Evolutionary conservation across 2,329 filamentous ascomycete species (phyloP).

Genomic region (Laburnicola sp.): DNA sequence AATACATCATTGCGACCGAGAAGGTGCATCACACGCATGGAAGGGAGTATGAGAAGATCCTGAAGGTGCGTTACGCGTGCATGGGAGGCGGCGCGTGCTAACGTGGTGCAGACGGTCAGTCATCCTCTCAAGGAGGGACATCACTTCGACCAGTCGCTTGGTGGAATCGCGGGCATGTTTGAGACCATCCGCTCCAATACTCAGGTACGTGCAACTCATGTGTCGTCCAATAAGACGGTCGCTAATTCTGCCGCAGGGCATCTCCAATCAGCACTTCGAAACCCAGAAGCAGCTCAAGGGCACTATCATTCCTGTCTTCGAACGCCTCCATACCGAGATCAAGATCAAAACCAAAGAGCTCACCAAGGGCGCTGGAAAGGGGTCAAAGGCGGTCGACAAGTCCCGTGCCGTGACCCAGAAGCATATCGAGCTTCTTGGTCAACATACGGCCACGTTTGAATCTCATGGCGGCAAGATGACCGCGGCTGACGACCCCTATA

Average conservation of each 20-base stretch:
- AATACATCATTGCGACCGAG: slow-evolving; percentile 82
- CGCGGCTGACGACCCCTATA: slow-evolving; percentile 81
- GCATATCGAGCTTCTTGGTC: slow-evolving; percentile 90
- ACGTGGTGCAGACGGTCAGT: slow-evolving; percentile 70
- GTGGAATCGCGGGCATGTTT: slow-evolving; percentile 85
- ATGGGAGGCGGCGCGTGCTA: slow-evolving; percentile 3
- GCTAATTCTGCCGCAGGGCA: slow-evolving; percentile 56
- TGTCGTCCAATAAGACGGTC: not conserved
- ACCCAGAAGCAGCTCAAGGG: slow-evolving; percentile 89
- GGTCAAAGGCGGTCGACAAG: slow-evolving; percentile 89
- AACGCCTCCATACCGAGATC: slow-evolving; percentile 91
- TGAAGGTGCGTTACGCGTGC: slow-evolving; percentile 66
- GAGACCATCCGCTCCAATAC: slow-evolving; percentile 94
- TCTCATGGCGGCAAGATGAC: slow-evolving; percentile 72
- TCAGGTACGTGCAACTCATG: slow-evolving; percentile 53
- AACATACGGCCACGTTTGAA: slow-evolving; percentile 80
- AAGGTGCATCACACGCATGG: slow-evolving; percentile 82
- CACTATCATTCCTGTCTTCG: slow-evolving; percentile 82
- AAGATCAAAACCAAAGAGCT: slow-evolving; percentile 96
- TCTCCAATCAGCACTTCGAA: slow-evolving; percentile 86
- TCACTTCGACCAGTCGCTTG: slow-evolving; percentile 89
- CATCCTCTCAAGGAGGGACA: slow-evolving; percentile 85
- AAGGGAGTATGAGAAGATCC: slow-evolving; percentile 92
- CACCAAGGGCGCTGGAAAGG: slow-evolving; percentile 75
- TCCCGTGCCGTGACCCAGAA: slow-evolving; percentile 84